Evolutionary conservation across 176 grass and related monocot species (phyloP), one percentile per base, ranked within the genome.

Genomic region (Canna indica): DNA sequence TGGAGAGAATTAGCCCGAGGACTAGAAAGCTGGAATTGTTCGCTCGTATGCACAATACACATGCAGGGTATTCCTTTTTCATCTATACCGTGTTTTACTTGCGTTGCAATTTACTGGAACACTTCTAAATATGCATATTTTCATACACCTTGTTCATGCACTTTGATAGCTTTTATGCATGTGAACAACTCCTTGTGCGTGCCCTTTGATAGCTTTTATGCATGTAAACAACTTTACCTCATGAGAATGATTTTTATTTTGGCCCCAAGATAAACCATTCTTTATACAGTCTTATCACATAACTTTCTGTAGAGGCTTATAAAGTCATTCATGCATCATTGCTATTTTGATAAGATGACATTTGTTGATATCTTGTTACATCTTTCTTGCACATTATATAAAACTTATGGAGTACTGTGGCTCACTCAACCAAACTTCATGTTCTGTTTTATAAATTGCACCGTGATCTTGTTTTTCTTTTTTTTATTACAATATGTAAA

Each of bases 21-120:
- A 97, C 94, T 36, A 87, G 94, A 78, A 97, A 97, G 78, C 75
- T 97, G 58, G 94, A 97, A 73, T 81, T 97, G 52, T 97, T 97
- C 79, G 94, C 94, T 70, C 85, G 94, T 71, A 97, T 97, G 94
- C 94, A 97, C 83, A 97, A 97, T 81, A 90, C 94, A 26, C 89
- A 97, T 79, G 73, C 94, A 67, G 94, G 94, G 94, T 93, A 80
- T 4, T 47, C 16, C 8, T 36, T 59, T 42, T 5, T 30, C 50
- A 5, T 77, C 41, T 61, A 53, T 36, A 41, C 73, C 31, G 28
- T 62, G 3, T 57, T n/a, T 29, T 13, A 2, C 36, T 76, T 24
- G 47, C n/a, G 75, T 53, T 36, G 41, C 32, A 26, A 1, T 12
- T n/a, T 34, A 20, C 46, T 56, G 29, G 17, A 52, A 28, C 3